Evolutionary conservation across 805 yeast genomes (phyloP).

Genomic region (Isabelozyma pseudorhagii): DNA sequence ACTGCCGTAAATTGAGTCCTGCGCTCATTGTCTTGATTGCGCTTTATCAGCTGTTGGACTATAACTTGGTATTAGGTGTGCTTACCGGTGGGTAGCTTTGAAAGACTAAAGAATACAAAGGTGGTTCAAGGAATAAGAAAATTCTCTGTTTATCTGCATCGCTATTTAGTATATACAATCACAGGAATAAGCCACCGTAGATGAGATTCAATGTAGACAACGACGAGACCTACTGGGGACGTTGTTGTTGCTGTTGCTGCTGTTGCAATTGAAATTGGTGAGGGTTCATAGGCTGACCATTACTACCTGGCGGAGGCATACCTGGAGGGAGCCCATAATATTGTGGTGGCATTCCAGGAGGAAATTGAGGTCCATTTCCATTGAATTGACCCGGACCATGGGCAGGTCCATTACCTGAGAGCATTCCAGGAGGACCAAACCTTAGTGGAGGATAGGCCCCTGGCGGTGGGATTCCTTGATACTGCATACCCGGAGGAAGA

Average conservation of each 20-base stretch:
- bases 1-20: not conserved
- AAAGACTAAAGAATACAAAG: too few relatives aligned
- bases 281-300: not conserved
- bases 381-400: not conserved
- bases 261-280: slow-evolving; percentile 8
- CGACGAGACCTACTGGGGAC: slow-evolving; percentile 1
- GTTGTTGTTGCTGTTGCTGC: slow-evolving; percentile 9
- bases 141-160: not conserved
- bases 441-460: slow-evolving; percentile 12
- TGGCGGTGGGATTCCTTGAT: slow-evolving; percentile 10
- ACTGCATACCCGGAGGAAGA: slow-evolving; percentile 8
- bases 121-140: too few relatives aligned
- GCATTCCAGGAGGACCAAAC: not conserved
- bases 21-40: not conserved
- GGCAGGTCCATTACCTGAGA: not conserved
- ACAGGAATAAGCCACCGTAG: not conserved
- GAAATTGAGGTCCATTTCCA: slow-evolving; percentile 1
- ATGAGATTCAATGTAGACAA: not conserved
- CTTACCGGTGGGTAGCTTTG: too few relatives aligned
- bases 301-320: slow-evolving; percentile 3
- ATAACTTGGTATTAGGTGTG: too few relatives aligned
- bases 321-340: slow-evolving; percentile 8
- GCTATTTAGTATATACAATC: not conserved
- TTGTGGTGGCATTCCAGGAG: slow-evolving; percentile 3
- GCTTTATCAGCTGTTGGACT: not conserved